Conservation (phyloP, 225 moss, liverwort and hornwort species). For the Bryoerythrophyllum caledonicum region DNA sequence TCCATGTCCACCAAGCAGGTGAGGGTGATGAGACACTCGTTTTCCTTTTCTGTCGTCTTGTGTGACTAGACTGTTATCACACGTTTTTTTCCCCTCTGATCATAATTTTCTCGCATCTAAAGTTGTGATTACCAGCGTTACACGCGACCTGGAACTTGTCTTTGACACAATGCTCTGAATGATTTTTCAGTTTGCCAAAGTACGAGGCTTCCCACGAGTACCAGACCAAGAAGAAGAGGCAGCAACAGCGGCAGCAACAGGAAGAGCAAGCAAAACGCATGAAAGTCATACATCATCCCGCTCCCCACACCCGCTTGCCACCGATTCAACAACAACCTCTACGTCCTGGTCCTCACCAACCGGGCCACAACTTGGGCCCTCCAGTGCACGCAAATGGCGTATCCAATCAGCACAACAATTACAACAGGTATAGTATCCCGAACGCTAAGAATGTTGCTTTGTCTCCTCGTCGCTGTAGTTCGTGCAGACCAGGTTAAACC, state of each 20-base stretch:
- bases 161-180: background rate
- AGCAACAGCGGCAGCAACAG: constrained; percentile 82
- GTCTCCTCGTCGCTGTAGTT: background rate
- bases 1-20: constrained; percentile 86
- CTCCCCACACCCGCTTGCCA: constrained; percentile 71
- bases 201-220: constrained; percentile 92
- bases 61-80: background rate
- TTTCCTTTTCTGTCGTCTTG: background rate
- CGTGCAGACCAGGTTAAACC: background rate
- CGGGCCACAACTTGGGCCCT: constrained; percentile 68
- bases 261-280: constrained; percentile 84
- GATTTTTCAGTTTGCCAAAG: constrained; percentile 65
- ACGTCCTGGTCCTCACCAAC: constrained; percentile 65
- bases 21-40: background rate
- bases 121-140: background rate
- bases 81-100: background rate
- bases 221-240: constrained; percentile 91
- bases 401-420: constrained; percentile 57
- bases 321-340: constrained; percentile 66
- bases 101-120: background rate
- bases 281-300: constrained; percentile 73
- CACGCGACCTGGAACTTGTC: background rate
- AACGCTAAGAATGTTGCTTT: background rate
- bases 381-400: constrained; percentile 63
- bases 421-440: constrained; percentile 35